These are phyloP conservation scores for Trichoderma afroharzianum DNA, from an alignment of 2,329 filamentous ascomycete genomes.

Conservation along the genomic window DNA sequence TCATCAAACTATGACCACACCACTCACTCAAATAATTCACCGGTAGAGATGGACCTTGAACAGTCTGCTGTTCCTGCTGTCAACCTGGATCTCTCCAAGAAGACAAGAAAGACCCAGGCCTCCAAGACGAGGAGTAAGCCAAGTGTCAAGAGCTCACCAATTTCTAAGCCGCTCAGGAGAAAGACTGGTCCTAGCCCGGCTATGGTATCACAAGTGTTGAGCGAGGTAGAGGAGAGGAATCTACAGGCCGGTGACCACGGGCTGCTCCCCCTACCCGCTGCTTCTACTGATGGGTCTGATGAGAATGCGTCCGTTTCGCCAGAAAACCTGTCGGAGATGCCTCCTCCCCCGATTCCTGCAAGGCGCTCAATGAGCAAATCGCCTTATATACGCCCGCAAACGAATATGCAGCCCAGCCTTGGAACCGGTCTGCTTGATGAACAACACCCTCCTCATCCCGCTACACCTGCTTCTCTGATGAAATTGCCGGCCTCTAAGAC, in stretches of 20 bases:
- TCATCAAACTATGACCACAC: conserved; percentile 44
- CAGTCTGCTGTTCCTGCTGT: conserved; percentile 36
- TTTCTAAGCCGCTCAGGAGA: conserved; percentile 62
- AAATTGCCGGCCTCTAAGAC: conserved; percentile 58
- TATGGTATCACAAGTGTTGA: conserved; percentile 53
- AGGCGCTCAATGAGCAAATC: conserved; percentile 63
- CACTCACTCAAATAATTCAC: conserved; percentile 49
- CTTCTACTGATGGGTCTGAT: conserved; percentile 54
- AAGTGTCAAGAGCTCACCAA: conserved; percentile 66
- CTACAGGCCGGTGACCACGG: conserved; percentile 32
- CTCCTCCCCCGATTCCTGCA: conserved; percentile 63
- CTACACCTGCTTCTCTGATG: conserved; percentile 87
- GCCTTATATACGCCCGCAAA: conserved; percentile 61
- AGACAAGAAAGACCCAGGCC: conserved; percentile 49
- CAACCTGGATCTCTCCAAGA: conserved; percentile 49
- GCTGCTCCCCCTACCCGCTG: conserved; percentile 37
- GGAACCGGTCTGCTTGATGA: background rate
- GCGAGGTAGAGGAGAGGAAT: conserved; percentile 47
- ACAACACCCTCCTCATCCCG: conserved; percentile 55
- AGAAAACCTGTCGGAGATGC: conserved; percentile 62
- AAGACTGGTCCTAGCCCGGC: conserved; percentile 51
- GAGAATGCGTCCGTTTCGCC: conserved; percentile 64
- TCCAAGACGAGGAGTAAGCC: conserved; percentile 50
- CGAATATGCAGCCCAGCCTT: conserved; percentile 21
- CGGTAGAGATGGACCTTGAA: conserved; percentile 55